A percentile compares a stretch with the other conserved stretches of the same genome.
phyloP scores from a whole-genome alignment of 1,284 basidiomycete genomes.

The Ceratobasidium sp. region DNA sequence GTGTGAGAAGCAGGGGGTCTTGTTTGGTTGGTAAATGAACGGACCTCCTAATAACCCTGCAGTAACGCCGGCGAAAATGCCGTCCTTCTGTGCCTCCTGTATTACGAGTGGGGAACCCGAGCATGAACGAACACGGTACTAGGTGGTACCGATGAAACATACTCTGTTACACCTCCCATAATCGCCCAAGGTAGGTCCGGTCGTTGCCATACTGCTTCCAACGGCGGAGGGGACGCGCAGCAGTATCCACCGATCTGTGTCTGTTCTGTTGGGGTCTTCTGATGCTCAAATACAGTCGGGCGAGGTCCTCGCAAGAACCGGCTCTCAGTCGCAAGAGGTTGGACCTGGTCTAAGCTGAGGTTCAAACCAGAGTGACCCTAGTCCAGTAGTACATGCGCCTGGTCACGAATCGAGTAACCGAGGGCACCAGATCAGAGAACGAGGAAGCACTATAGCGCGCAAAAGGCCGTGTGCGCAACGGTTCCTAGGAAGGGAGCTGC shows the following conservation, averaged over 20 bases:
- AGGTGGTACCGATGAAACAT: slow-evolving; percentile 12
- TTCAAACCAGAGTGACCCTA: slow-evolving; percentile 10
- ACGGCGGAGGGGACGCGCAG: neutral
- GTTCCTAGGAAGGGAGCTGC: neutral
- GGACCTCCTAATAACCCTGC: slow-evolving; percentile 39
- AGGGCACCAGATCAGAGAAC: slow-evolving; percentile 3
- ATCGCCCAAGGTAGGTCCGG: slow-evolving; percentile 22
- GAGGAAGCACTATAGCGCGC: neutral
- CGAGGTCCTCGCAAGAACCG: slow-evolving; percentile 1
- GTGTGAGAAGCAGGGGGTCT: slow-evolving; percentile 27
- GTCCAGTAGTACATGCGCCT: slow-evolving; percentile 12
- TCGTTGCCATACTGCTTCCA: slow-evolving; percentile 16
- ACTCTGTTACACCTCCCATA: slow-evolving; percentile 34
- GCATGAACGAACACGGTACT: neutral
- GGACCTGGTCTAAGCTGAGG: slow-evolving; percentile 21
- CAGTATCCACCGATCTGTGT: slow-evolving; percentile 3
- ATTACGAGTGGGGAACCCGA: slow-evolving; percentile 3
- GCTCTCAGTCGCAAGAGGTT: neutral
- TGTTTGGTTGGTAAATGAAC: slow-evolving; percentile 19
- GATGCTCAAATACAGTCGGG: neutral
- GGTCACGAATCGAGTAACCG: slow-evolving; percentile 10
- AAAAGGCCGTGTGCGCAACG: neutral
- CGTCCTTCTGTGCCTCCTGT: slow-evolving; percentile 40
- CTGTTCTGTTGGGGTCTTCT: neutral
- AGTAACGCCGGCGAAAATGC: slow-evolving; percentile 36